Base-by-base conservation (phyloP, 768 basidiomycete genomes). In the Macrolepiota fuliginosa region DNA sequence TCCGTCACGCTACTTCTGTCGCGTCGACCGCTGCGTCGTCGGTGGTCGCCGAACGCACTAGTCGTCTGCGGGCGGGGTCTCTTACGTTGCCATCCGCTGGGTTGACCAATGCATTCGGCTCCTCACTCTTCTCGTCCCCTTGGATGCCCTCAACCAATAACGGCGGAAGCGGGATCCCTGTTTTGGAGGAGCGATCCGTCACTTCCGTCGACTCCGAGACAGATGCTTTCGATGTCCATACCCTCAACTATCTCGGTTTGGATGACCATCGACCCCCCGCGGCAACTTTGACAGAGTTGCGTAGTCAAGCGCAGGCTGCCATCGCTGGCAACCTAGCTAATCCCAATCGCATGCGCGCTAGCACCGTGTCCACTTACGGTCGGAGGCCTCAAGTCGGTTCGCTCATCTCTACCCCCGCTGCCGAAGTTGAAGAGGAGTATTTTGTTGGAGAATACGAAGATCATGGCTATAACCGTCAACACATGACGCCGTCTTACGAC, bases 241-340 rank as follows among this genome's bases (percentile, higher is more conserved):
- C 96, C 27, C 84, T 98, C 63, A 96, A 97, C 74, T 98, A 98
- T 74, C 90, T 98, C 54, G 96, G 96, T 47, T 81, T 98, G 68
- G 96, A 95, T 68, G 96, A 81, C 63, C 79, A 83, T 66, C 83
- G 88, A 56, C 86, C 90, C n/a, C 88, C 88, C 2, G 91, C 93
- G 4, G 94, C 93, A 11, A 94, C 93, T 40, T 87, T 96, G 63
- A 86, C 91, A 19, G 95, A 96, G 74, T 78, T 96, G 63, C 89
- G 93, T 67, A 91, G 84, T 65, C 94, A 95, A 70, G 91, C 92
- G 40, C 94, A 95, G 73, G 90, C 91, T 49, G 94, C 91, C 39
- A 93, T 96, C 70, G 89, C 92, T 27, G 89, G 89, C 54, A 92
- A 91, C 68, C 77, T 94, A 47, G 87, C 85, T 51, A 88, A 89